Percentiles rank a stretch among this genome's conserved stretches.
Evolutionary conservation across 2,329 filamentous ascomycete genomes (phyloP).

Genomic region (Pseudocercospora vitis): DNA sequence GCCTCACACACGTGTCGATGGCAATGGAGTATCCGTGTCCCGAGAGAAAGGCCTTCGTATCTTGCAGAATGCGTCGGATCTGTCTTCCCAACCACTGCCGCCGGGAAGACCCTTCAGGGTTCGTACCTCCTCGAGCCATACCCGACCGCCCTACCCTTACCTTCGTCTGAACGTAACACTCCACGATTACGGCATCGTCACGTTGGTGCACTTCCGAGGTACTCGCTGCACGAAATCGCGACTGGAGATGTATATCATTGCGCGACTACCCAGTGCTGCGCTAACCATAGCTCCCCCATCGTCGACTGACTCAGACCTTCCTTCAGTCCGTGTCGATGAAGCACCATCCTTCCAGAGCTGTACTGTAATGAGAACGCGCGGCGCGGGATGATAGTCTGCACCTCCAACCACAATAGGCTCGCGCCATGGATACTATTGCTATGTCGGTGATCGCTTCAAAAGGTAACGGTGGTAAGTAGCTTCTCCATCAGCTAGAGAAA

Average conservation of each 20-base stretch:
- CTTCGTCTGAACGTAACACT: constrained; percentile 1
- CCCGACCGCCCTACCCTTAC: too few relatives aligned
- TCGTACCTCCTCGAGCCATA: too few relatives aligned
- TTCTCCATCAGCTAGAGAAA: not conserved
- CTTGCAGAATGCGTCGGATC: not conserved
- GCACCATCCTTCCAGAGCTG: too few relatives aligned
- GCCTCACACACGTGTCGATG: not conserved
- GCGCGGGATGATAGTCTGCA: not conserved
- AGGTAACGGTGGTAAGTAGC: not conserved
- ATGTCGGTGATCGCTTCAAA: not conserved
- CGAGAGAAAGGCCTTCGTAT: not conserved
- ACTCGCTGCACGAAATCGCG: not conserved
- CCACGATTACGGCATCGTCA: not conserved
- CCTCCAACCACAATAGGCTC: not conserved
- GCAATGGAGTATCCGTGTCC: not conserved
- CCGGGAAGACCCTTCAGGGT: not conserved
- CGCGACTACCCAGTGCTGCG: not conserved
- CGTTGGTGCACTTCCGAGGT: not conserved
- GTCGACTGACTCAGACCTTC: not conserved
- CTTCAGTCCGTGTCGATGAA: constrained; percentile 1
- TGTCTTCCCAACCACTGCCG: constrained; percentile 1
- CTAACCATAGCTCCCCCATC: not conserved
- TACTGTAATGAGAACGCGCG: not conserved
- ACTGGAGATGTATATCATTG: not conserved
- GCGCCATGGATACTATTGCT: not conserved